phyloP scores from a whole-genome alignment of 2,329 filamentous ascomycete genomes.

The Colletotrichum godetiae region DNA sequence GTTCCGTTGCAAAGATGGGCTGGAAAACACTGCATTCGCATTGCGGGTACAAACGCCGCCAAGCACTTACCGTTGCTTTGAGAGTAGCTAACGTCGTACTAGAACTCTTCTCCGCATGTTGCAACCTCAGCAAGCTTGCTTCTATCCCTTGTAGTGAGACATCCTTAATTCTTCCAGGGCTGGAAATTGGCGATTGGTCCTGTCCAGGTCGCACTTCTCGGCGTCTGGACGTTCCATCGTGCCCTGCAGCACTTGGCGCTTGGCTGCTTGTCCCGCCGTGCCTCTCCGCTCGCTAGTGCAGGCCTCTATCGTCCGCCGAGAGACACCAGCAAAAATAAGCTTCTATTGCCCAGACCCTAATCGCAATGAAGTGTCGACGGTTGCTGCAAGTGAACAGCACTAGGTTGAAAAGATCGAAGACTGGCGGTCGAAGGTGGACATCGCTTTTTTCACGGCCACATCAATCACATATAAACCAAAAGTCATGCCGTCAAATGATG shows the following conservation, averaged over 20 bases:
- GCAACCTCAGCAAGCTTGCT: not conserved
- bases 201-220: slow-evolving; percentile 3
- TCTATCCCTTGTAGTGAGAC: slow-evolving; percentile 8
- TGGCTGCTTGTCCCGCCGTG: slow-evolving; percentile 14
- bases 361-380: not conserved
- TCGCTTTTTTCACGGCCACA: not conserved
- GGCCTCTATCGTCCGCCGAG: slow-evolving; percentile 10
- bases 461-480: not conserved
- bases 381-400: not conserved
- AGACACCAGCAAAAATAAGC: slow-evolving; percentile 28
- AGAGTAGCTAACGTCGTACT: not conserved
- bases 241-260: slow-evolving; percentile 23
- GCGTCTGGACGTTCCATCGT: slow-evolving; percentile 4
- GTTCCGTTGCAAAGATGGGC: not conserved
- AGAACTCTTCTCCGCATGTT: slow-evolving; percentile 24
- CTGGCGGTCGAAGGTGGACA: not conserved
- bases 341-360: slow-evolving; percentile 17
- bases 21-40: not conserved
- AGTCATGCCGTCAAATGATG: not conserved
- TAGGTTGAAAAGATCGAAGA: not conserved
- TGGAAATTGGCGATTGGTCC: not conserved
- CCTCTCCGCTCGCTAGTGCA: slow-evolving; percentile 16
- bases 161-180: slow-evolving; percentile 1
- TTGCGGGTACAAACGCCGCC: not conserved
- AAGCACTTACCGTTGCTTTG: not conserved